Base-by-base conservation (phyloP, 179 eudicot genomes). In the Spergularia azorica region DNA sequence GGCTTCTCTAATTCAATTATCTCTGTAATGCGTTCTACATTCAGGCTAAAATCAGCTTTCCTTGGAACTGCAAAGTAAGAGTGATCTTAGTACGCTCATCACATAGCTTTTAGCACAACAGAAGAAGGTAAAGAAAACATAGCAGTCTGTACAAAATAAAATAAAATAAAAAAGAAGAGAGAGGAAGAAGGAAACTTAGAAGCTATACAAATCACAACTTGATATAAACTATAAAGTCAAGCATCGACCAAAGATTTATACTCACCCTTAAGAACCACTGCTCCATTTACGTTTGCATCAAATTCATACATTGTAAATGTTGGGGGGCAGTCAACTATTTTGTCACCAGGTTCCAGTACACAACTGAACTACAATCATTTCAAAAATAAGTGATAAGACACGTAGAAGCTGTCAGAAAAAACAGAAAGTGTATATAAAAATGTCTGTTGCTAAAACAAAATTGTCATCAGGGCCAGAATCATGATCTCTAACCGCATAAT, bases 231-330 rank as follows among this genome's bases (percentile, higher is more conserved):
- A 1, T 10, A 41, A 46, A 51, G 70, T 57, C 32, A 26, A 0
- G 32, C 32, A 26, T 26, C 32, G 59, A 57, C 50, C 68, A 75
- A 67, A 69, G 68, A 73, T 2, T 17, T 14, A 59, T 76, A 9
- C 83, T 64, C 86, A 91, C 99, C 99, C 83, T 93, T 95, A 9
- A 93, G 17, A 59, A 93, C 99, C 79, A 62, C 83, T 54, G 97
- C 99, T 66, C 82, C 97, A 83, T 93, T 95, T 55, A 95, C 99
- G 77, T 91, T 92, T 21, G 99, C 97, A 84, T 95, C 99, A 84
- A 95, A 95, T 80, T 89, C 99, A 78, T 95, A 95, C 99, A 95
- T 95, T 20, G 97, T 91, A 84, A 95, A 95, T 15, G 99, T 95
- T 11, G 97, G 99, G n/a, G 99, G 99, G 83, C 95, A 95, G 84